Evolutionary conservation across 441 rosid genomes (phyloP).

Genomic region (Croton setiger): DNA sequence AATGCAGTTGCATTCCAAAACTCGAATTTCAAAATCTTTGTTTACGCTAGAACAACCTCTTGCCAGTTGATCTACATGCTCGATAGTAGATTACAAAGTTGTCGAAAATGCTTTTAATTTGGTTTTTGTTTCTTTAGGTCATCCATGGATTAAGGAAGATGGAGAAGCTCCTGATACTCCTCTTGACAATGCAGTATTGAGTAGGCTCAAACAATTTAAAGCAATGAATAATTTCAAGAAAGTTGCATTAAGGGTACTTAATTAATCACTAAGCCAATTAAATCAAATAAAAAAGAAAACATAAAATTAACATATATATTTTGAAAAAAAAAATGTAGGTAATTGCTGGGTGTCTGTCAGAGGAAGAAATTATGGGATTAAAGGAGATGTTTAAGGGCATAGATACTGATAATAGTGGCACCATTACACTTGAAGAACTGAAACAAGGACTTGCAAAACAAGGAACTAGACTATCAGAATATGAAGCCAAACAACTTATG

Average conservation of each 20-base stretch:
- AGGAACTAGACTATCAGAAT: conserved; percentile 77
- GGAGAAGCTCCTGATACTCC: conserved; percentile 95
- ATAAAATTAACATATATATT: not conserved
- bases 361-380: conserved; percentile 88
- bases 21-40: too few species aligned
- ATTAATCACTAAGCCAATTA: not conserved
- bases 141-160: conserved; percentile 91
- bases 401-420: conserved; percentile 76
- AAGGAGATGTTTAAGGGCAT: conserved; percentile 86
- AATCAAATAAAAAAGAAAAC: not conserved
- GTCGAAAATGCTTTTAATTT: not conserved
- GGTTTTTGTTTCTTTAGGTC: conserved; percentile 32
- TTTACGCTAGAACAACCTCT: too few species aligned
- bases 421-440: conserved; percentile 83
- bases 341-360: conserved; percentile 84
- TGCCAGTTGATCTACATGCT: too few species aligned
- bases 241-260: conserved; percentile 79
- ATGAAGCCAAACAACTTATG: conserved; percentile 74
- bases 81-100: too few species aligned
- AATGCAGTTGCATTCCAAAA: too few species aligned
- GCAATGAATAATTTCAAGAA: conserved; percentile 92
- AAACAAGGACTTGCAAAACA: conserved; percentile 81
- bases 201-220: conserved; percentile 82
- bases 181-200: conserved; percentile 78
- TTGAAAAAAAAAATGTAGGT: conserved; percentile 35